Evolutionary conservation across 257 asterid species (phyloP), one percentile per base, ranked within the genome.

Genomic region (Solanum phureja): DNA sequence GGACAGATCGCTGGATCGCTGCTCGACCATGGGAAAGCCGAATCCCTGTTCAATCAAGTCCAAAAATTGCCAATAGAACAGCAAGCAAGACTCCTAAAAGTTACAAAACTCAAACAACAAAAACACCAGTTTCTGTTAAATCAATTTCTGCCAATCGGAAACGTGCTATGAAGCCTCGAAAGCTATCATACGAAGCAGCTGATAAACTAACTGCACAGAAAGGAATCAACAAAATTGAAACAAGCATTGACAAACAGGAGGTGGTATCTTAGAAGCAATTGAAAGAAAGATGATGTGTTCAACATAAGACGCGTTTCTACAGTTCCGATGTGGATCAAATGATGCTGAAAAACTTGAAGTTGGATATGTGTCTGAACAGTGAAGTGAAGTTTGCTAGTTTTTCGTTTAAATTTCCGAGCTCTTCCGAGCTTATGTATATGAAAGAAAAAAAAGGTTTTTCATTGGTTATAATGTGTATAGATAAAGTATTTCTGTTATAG

Each of bases 1-100:
- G 98, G 99, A 96, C 87, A 90, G 99, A 97, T 88, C 93, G 96
- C 16, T 97, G 99, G 99, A 91, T 97, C 56, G 94, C 99, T 82
- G 98, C 98, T 89, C 94, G 95, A 37, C 99, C 99, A 37, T 97
- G 99, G 99, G 99, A 97, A 91, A 89, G 93, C 89, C 96, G 98
- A 60, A 89, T 91, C 23, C 86, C 94, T 74, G 83, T 87, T 74
- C 83, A 81, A 6, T 92, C 90, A 52, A 93, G 95, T 89, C 96
- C 96, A 83, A 92, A 89, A 86, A 94, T 91, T 87, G 58, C 91
- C 60, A 85, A 73, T 29, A 90, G 40, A 68, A 91, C 60, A 84
- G 87, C 93, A 21, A 89, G 90, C 85, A 93, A 90, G 91, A 87
- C 62, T 46, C 85, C 85, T 16, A 81, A 16, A 29, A 81, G 68